phyloP scores from a whole-genome alignment of 495 filamentous ascomycete genomes.

The Aspergillus kassunensis region DNA sequence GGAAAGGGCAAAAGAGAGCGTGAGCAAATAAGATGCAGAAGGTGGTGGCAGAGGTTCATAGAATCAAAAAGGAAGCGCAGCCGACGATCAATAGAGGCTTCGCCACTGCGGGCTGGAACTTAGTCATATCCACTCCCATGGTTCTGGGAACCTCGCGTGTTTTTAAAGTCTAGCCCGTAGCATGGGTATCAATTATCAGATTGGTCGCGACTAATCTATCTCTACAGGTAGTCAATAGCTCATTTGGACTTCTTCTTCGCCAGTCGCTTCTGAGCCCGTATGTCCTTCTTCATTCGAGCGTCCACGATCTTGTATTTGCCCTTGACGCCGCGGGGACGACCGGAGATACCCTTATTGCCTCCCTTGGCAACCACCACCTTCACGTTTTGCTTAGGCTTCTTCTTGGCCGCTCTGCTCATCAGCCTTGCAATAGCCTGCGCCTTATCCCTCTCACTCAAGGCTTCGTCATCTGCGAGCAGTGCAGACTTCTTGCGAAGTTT shows the following conservation, averaged over 20 bases:
- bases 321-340: slow-evolving; percentile 83
- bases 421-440: slow-evolving; percentile 75
- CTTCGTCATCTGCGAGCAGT: slow-evolving; percentile 78
- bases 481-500: slow-evolving; percentile 94
- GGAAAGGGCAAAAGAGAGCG: slow-evolving; percentile 6
- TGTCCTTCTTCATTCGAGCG: slow-evolving; percentile 95
- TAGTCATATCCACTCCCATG: slow-evolving; percentile 9
- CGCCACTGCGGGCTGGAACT: slow-evolving; percentile 2
- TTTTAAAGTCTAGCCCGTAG: background rate
- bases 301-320: slow-evolving; percentile 99
- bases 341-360: slow-evolving; percentile 74
- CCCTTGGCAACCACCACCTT: slow-evolving; percentile 90
- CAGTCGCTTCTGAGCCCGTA: slow-evolving; percentile 80
- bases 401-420: slow-evolving; percentile 76
- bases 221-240: background rate
- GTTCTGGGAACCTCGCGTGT: background rate
- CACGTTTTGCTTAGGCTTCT: slow-evolving; percentile 77
- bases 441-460: slow-evolving; percentile 92
- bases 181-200: slow-evolving; percentile 10
- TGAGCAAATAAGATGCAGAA: background rate
- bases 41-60: slow-evolving; percentile 3
- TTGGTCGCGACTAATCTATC: background rate
- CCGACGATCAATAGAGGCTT: slow-evolving; percentile 5
- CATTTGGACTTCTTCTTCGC: slow-evolving; percentile 58
- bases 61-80: background rate